Evolutionary conservation across 768 basidiomycete species (phyloP).

Genomic region (Tremella fuciformis): DNA sequence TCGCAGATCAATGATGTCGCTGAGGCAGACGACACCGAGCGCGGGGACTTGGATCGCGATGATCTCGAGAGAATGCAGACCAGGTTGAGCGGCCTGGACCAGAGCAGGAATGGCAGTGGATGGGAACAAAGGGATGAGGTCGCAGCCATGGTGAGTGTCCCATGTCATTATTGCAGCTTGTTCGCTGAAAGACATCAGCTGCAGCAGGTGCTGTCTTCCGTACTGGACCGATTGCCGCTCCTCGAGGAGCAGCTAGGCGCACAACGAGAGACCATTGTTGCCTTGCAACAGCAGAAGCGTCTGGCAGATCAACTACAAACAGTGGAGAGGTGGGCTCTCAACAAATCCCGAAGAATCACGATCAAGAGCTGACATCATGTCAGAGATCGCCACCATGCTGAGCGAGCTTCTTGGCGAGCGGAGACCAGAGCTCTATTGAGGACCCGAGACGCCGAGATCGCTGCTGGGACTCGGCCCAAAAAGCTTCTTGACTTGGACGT

Average conservation of each 20-base stretch:
- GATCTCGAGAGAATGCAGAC: conserved; percentile 14
- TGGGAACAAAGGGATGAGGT: conserved; percentile 15
- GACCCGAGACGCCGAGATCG: conserved; percentile 37
- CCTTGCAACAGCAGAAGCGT: conserved; percentile 35
- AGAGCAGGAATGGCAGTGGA: conserved; percentile 1
- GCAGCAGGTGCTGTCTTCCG: conserved; percentile 23
- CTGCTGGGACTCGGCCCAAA: conserved; percentile 30
- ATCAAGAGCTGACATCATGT: not conserved
- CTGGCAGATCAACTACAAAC: conserved; percentile 26
- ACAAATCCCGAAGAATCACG: not conserved
- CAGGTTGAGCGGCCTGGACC: conserved; percentile 16
- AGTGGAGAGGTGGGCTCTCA: conserved; percentile 35
- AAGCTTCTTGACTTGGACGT: conserved; percentile 42
- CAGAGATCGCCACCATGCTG: conserved; percentile 37
- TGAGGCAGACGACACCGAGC: not conserved
- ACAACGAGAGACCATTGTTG: conserved; percentile 38
- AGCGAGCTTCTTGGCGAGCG: conserved; percentile 38
- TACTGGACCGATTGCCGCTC: conserved; percentile 31
- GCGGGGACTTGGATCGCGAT: conserved; percentile 12
- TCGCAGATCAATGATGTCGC: not conserved
- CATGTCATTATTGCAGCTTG: not conserved
- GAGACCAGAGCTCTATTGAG: conserved; percentile 32
- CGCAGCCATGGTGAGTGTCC: conserved; percentile 20
- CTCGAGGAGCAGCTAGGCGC: conserved; percentile 34
- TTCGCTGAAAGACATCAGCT: conserved; percentile 14